Base-by-base conservation (phyloP, 176 grass and related monocot genomes). In the Rhipidocladum racemiflorum region DNA sequence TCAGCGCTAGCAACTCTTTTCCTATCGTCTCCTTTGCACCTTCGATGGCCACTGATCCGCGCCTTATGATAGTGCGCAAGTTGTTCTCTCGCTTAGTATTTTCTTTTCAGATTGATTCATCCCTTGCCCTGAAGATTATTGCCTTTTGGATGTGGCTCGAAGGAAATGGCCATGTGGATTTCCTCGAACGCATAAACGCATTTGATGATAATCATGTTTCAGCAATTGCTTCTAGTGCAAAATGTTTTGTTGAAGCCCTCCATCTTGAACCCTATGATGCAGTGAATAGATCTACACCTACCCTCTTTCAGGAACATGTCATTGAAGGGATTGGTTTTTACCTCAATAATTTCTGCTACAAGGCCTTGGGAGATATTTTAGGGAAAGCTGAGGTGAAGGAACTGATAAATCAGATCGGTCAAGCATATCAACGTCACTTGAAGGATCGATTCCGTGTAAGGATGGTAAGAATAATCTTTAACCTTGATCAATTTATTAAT, bases 111-210 rank as follows among this genome's bases (percentile, higher is more conserved):
- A 72, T 95, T 4, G 81, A 95, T 7, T 35, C 87, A 1, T 56
- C 77, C 54, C 35, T 80, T 30, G 69, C 90, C 3, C 76, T 95
- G 84, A 62, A 90, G 82, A 86, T 95, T 6, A 76, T 92, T 4
- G 81, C 92, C 2, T 94, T 87, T 23, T 94, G 92, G 87, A 1
- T 94, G 66, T 94, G 89, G 89, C 38, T 90, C 7, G 81, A 94
- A 68, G 77, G 25, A 11, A 86, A 74, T 27, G 76, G 77, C 2
- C 59, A 74, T 46, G 49, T 4, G 15, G 69, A 66, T 65, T 86
- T 74, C 35, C 76, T 86, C 15, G 59, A 62, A 8, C 28, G 59
- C 46, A 10, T 80, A 56, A 20, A 66, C 3, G 13, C 25, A 0
- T 35, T 74, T n/a, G 61, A 62, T 36, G 28, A 86, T 42, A 1